Percentiles rank a stretch among this genome's conserved stretches.
These are phyloP conservation scores for Capsella rubella DNA, from an alignment of 441 rosid species.

Conservation along the genomic window DNA sequence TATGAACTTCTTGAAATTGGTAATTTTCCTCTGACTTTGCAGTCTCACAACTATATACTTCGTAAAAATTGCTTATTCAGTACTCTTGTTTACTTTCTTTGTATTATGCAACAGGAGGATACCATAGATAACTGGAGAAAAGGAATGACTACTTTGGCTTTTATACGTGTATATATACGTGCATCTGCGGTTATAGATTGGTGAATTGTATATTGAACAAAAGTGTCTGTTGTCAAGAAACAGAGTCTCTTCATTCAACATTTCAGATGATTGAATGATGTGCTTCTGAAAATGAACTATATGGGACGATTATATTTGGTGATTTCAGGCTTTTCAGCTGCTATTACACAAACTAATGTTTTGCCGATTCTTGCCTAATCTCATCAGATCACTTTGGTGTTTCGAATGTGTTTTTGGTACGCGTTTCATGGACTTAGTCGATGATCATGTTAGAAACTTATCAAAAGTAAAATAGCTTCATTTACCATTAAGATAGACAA, in stretches of 20 bases:
- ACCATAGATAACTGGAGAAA: not conserved
- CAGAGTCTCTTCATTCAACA: not conserved
- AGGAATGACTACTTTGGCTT: not conserved
- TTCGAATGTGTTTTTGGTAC: too few relatives aligned
- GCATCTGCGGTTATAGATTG: not conserved
- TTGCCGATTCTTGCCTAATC: too few relatives aligned
- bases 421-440: too few relatives aligned
- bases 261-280: not conserved
- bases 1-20: not conserved
- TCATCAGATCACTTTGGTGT: too few relatives aligned
- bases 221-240: not conserved
- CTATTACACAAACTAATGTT: not conserved
- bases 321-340: not conserved
- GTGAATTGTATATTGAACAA: conserved; percentile 3
- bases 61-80: too few relatives aligned
- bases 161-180: not conserved
- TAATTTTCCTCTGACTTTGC: too few relatives aligned
- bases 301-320: not conserved
- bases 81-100: too few relatives aligned
- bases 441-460: too few relatives aligned
- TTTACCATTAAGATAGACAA: too few relatives aligned
- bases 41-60: too few relatives aligned
- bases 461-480: too few relatives aligned
- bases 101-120: not conserved
- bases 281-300: not conserved